phyloP scores from a whole-genome alignment of 257 asterid species.

The Dorcoceras hygrometricum region DNA sequence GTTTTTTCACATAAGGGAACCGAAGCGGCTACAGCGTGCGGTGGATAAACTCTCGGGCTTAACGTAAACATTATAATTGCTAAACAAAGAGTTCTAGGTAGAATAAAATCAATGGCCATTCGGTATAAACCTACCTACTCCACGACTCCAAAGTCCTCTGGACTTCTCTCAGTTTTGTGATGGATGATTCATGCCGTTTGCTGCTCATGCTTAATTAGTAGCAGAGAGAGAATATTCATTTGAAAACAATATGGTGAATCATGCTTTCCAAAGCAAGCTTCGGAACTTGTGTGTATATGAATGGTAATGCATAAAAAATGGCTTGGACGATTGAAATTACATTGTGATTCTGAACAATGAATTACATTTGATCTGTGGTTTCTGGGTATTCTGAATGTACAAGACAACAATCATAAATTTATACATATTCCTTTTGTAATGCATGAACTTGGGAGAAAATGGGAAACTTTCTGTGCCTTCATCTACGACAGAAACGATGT shows the following conservation, averaged over 20 bases:
- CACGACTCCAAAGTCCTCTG: no score
- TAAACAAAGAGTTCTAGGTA: no score
- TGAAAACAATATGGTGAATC: background rate
- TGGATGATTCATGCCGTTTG: background rate
- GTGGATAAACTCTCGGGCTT: no score
- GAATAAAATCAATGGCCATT: no score
- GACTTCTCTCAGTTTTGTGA: no score
- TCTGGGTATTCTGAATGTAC: conserved; percentile 21
- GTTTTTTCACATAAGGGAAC: no score
- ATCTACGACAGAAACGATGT: conserved; percentile 38
- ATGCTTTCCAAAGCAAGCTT: background rate
- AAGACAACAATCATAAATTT: conserved; percentile 14
- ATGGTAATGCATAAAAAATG: background rate
- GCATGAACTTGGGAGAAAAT: background rate
- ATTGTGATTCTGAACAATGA: background rate
- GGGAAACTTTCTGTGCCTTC: background rate
- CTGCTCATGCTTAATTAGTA: background rate
- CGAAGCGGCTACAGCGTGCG: no score
- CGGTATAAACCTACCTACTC: no score
- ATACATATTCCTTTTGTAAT: background rate
- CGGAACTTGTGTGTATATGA: background rate
- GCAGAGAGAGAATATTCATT: background rate
- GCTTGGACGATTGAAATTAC: background rate
- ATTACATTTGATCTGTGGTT: conserved; percentile 21
- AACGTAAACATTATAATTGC: no score